Evolutionary conservation across 1,139 yeast species (phyloP), one percentile per base, ranked within the genome.

Genomic region (Yamadazyma kanchanaburiensis): DNA sequence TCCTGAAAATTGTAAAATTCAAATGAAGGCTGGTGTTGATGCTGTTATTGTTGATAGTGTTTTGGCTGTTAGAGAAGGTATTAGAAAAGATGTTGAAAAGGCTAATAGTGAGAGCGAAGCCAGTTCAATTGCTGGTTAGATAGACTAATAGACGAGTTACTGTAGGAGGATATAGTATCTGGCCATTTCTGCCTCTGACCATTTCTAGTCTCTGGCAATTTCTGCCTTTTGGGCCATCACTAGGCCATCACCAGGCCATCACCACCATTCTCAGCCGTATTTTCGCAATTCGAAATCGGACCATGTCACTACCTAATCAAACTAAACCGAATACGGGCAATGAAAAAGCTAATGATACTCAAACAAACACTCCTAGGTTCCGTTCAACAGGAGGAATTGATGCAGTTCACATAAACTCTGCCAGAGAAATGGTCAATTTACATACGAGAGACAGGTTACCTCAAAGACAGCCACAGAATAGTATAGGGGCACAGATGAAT

Each of bases 11-110:
- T 91, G 95, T 21, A 80, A 79, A 45, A 65, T 84, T 37, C 96
- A 91, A 55, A 83, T 91, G 81, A 78, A 77, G 43, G 91, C 94
- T 8, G 97, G 97, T 10, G 96, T 91, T 6, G 97, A 91, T 64
- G 98, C 98, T 0, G 97, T 91, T 13, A 91, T 91, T 60, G 97
- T 87, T 4, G 97, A 91, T 56, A 82, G 88, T 38, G 97, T 91
- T 3, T 67, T 89, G 51, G 96, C 96, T 0, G 95, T 89, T 10
- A 72, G 96, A 50, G 84, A 83, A 46, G 96, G 89, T 5, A 68
- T 89, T 43, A 69, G 79, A 32, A 61, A 60, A 33, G 72, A 41
- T 22, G 38, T 33, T 1, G 43, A 39, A 16, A 35, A 35, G 16
- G 40, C 35, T 19, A 37, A 37, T 18, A 33, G 38, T 19, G 39